A percentile compares a stretch with the other conserved stretches of the same genome.
Conservation (phyloP, 2,329 filamentous ascomycete species). For the Pseudogymnoascus sp. region DNA sequence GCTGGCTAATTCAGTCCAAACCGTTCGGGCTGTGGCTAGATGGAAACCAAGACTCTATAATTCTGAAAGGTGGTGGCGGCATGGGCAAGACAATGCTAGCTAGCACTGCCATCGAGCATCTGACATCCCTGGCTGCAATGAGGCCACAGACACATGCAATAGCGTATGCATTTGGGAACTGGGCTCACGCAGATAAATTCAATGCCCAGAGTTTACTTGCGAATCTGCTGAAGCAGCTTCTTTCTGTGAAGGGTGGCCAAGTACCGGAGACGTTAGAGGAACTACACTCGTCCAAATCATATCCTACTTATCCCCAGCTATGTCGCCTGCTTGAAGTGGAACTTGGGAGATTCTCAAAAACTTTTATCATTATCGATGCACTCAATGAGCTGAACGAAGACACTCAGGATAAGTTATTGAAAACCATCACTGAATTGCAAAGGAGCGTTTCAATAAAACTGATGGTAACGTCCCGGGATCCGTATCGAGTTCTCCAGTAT, state of each 20-base stretch:
- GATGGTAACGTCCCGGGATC: neutral
- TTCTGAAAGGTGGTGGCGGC: neutral
- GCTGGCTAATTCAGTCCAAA: neutral
- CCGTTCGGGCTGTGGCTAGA: neutral
- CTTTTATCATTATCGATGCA: neutral
- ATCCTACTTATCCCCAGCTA: neutral
- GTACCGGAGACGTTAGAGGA: neutral
- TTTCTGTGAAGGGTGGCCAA: neutral
- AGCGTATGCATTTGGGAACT: neutral
- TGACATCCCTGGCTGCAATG: neutral
- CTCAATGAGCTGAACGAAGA: neutral
- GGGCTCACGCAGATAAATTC: neutral
- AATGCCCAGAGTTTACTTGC: neutral
- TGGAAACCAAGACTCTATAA: neutral
- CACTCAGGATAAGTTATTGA: neutral
- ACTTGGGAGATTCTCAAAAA: neutral
- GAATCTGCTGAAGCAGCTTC: neutral
- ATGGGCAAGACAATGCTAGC: slow-evolving; percentile 3
- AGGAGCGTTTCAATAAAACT: neutral
- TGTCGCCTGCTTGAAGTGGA: neutral
- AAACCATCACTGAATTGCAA: neutral
- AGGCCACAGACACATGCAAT: neutral
- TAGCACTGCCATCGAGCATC: neutral
- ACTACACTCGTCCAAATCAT: neutral
- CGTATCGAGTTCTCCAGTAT: neutral